Conservation (phyloP, 1,284 basidiomycete species). For the Vanrija humicola region DNA sequence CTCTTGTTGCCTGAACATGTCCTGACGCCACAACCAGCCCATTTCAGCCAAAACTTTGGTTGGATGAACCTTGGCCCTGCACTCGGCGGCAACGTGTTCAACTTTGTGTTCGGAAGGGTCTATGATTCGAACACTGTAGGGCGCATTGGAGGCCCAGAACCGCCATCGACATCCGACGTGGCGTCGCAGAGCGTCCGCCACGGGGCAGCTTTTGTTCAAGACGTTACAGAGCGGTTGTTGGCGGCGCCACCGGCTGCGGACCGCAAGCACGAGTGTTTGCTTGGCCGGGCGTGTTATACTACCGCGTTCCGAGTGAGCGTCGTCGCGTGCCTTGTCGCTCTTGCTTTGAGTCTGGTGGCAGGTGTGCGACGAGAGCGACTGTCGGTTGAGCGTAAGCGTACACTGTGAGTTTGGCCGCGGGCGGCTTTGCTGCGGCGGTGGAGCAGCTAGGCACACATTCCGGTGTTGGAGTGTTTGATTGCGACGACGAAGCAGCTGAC, state of each 20-base stretch:
- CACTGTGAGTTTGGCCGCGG: neutral
- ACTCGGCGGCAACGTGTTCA: slow-evolving; percentile 77
- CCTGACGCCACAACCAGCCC: slow-evolving; percentile 5
- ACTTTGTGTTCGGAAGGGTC: slow-evolving; percentile 72
- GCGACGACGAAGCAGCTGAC: too few relatives aligned
- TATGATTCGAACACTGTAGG: slow-evolving; percentile 65
- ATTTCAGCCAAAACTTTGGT: slow-evolving; percentile 73
- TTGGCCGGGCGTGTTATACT: slow-evolving; percentile 43
- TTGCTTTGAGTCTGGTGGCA: slow-evolving; percentile 34
- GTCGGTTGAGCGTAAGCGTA: slow-evolving; percentile 13
- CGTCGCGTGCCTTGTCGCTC: slow-evolving; percentile 33
- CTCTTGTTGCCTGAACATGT: neutral
- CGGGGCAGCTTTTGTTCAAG: too few relatives aligned
- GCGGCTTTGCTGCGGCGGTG: neutral
- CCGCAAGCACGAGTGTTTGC: slow-evolving; percentile 25
- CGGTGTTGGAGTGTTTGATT: too few relatives aligned
- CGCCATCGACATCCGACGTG: neutral
- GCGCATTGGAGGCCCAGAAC: slow-evolving; percentile 5
- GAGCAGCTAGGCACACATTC: neutral
- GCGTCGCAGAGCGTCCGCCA: neutral
- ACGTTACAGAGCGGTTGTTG: too few relatives aligned
- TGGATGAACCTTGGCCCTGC: slow-evolving; percentile 71
- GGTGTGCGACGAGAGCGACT: slow-evolving; percentile 36
- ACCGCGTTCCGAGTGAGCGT: slow-evolving; percentile 43
- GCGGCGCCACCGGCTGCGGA: neutral